Percentiles rank a stretch among this genome's conserved stretches.
Evolutionary conservation across 2,329 filamentous ascomycete species (phyloP).

Genomic region (Fusarium verticillioides): DNA sequence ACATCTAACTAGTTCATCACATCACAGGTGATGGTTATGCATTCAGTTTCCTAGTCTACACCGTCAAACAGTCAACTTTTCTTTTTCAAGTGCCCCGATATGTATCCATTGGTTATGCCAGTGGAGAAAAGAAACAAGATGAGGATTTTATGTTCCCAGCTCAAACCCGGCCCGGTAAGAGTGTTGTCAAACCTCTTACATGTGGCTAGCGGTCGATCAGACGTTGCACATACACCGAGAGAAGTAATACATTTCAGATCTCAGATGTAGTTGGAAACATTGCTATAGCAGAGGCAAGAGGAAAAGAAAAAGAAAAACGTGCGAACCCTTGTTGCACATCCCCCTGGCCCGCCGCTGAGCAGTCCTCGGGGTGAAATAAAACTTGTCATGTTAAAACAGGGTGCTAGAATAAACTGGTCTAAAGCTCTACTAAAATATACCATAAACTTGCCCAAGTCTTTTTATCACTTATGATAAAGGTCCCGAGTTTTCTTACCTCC

Average conservation of each 20-base stretch:
- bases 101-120: neutral
- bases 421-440: neutral
- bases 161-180: slow-evolving; percentile 41
- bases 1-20: slow-evolving; percentile 34
- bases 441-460: neutral
- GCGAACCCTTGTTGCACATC: slow-evolving; percentile 41
- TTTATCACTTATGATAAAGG: neutral
- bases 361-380: neutral
- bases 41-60: neutral
- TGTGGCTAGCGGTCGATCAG: slow-evolving; percentile 37
- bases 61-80: neutral
- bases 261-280: slow-evolving; percentile 29
- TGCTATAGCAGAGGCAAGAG: neutral
- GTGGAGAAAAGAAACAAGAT: slow-evolving; percentile 11
- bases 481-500: neutral
- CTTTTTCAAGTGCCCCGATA: slow-evolving; percentile 8
- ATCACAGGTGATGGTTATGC: slow-evolving; percentile 28
- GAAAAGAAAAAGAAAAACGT: slow-evolving; percentile 34
- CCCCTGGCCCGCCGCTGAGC: slow-evolving; percentile 33
- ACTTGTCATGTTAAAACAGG: neutral
- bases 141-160: slow-evolving; percentile 19
- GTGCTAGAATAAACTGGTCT: neutral
- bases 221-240: slow-evolving; percentile 36
- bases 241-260: slow-evolving; percentile 30
- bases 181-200: slow-evolving; percentile 29